These are phyloP conservation scores for Ogataea angusta DNA, from an alignment of 805 yeast genomes.

Conservation along the genomic window DNA sequence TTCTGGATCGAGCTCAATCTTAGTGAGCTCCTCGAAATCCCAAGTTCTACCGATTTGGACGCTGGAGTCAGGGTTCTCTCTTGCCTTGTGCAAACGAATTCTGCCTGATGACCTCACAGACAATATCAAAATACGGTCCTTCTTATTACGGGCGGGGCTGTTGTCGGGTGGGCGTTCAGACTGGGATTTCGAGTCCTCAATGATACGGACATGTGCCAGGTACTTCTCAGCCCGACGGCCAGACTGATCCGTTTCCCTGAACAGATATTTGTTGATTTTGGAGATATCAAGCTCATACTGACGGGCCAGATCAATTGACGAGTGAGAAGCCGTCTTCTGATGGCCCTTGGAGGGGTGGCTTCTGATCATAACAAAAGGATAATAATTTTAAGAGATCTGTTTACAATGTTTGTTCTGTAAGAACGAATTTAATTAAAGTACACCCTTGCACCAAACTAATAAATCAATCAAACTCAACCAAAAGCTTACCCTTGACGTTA, in stretches of 20 bases:
- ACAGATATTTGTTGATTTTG: conserved; percentile 46
- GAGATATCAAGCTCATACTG: conserved; percentile 57
- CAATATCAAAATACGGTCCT: conserved; percentile 57
- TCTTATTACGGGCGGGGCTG: conserved; percentile 47
- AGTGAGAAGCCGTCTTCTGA: conserved; percentile 15
- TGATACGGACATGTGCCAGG: conserved; percentile 70
- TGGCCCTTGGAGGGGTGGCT: conserved; percentile 10
- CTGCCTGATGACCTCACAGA: conserved; percentile 65
- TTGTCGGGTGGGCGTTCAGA: conserved; percentile 62
- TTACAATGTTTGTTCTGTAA: conserved; percentile 4
- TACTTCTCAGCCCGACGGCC: conserved; percentile 52
- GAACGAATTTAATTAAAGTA: background rate
- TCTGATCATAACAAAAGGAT: conserved; percentile 1
- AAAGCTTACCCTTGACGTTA: conserved; percentile 64
- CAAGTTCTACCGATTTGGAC: conserved; percentile 93
- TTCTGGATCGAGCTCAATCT: conserved; percentile 50
- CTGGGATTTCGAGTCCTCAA: conserved; percentile 73
- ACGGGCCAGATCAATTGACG: conserved; percentile 43
- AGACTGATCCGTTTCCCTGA: conserved; percentile 42
- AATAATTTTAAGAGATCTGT: background rate
- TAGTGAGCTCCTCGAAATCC: conserved; percentile 69
- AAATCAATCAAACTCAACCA: conserved; percentile 33
- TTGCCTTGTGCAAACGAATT: conserved; percentile 78
- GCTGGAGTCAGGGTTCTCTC: conserved; percentile 67
- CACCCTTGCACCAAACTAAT: conserved; percentile 7